A percentile compares a stretch with the other conserved stretches of the same genome.
These are phyloP conservation scores for Psophocarpus tetragonolobus DNA, from an alignment of 306 rosid genomes.

Conservation along the genomic window DNA sequence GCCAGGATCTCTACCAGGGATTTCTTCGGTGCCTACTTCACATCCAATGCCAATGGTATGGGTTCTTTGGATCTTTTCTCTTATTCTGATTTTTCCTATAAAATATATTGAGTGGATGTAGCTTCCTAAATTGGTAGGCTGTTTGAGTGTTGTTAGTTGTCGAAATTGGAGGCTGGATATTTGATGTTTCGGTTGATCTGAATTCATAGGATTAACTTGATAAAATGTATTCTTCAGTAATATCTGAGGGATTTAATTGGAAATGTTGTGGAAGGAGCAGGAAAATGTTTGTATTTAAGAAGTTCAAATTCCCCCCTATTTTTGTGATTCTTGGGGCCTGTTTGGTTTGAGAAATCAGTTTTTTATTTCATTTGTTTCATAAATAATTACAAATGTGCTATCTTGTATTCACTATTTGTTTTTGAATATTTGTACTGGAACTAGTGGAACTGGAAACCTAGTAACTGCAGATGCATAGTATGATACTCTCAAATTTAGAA, in stretches of 20 bases:
- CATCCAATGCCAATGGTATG: conserved; percentile 74
- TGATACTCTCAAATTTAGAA: too few species aligned
- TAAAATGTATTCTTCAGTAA: conserved; percentile 2
- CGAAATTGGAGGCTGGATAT: background rate
- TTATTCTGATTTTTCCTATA: background rate
- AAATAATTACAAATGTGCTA: background rate
- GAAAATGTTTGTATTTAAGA: background rate
- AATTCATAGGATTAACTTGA: conserved; percentile 2
- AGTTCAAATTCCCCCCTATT: conserved; percentile 1
- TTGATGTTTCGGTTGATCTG: conserved; percentile 1
- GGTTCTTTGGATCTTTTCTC: background rate
- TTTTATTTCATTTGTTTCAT: background rate
- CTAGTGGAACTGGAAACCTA: background rate
- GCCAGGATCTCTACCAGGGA: conserved; percentile 59
- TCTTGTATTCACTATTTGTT: background rate
- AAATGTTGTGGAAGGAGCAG: background rate
- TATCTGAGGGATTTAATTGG: background rate
- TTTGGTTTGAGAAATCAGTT: background rate
- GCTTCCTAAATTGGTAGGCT: conserved; percentile 4
- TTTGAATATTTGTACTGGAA: background rate
- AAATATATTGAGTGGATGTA: background rate
- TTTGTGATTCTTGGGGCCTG: background rate
- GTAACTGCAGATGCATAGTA: background rate
- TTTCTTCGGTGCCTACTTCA: conserved; percentile 65
- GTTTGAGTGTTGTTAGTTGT: conserved; percentile 2